These are phyloP conservation scores for Nicotiana otophora DNA, from an alignment of 257 asterid species.

Conservation along the genomic window DNA sequence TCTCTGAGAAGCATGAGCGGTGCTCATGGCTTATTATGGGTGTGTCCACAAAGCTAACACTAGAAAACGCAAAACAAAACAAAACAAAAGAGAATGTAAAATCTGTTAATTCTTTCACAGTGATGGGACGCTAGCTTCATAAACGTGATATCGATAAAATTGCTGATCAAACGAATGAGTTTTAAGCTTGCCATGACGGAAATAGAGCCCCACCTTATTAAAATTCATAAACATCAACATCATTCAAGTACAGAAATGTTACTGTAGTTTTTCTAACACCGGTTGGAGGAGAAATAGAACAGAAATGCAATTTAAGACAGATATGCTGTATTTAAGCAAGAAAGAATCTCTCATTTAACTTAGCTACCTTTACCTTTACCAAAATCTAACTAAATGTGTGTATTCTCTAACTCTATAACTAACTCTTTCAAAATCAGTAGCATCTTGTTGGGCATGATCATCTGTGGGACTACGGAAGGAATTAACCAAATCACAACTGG, in stretches of 20 bases:
- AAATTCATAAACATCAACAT: not conserved
- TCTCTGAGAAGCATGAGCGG: too few species aligned
- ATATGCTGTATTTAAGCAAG: not conserved
- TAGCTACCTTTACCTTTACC: slow-evolving; percentile 1
- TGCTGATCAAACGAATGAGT: not conserved
- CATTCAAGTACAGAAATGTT: not conserved
- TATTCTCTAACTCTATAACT: not conserved
- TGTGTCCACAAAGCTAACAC: too few species aligned
- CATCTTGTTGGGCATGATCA: not conserved
- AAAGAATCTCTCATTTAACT: not conserved
- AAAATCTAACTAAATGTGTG: too few species aligned
- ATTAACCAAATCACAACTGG: not conserved
- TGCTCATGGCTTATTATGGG: too few species aligned
- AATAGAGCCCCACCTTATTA: not conserved
- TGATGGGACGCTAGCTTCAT: not conserved
- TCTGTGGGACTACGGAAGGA: not conserved
- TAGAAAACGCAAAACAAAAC: too few species aligned
- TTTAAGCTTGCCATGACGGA: not conserved
- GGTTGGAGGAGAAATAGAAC: not conserved
- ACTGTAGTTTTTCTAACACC: not conserved
- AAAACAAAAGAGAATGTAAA: not conserved
- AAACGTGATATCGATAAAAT: not conserved
- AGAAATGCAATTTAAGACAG: not conserved
- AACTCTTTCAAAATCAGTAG: not conserved
- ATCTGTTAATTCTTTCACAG: not conserved